A percentile compares a stretch with the other conserved stretches of the same genome.
Conservation (phyloP, 768 basidiomycete species). For the Bullera alba region DNA sequence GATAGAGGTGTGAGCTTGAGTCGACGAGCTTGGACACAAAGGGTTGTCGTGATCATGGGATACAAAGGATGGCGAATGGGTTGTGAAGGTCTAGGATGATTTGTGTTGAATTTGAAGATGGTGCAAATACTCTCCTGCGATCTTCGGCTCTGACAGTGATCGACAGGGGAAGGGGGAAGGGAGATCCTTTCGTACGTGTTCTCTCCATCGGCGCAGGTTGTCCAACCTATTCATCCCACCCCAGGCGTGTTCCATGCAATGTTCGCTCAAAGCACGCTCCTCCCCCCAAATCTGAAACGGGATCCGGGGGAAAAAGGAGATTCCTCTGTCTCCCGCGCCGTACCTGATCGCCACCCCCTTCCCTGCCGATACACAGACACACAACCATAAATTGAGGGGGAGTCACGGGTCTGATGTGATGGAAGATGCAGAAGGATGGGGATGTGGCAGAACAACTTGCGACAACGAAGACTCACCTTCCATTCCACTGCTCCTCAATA, state of each 20-base stretch:
- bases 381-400: not conserved
- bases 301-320: too few species aligned
- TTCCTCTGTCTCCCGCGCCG: not conserved
- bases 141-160: too few species aligned
- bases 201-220: too few species aligned
- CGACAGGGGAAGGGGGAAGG: not conserved
- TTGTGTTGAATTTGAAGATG: too few species aligned
- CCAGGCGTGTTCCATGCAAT: too few species aligned
- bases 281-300: too few species aligned
- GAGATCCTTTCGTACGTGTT: not conserved
- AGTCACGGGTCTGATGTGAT: not conserved
- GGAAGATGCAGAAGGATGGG: not conserved
- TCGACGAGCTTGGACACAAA: not conserved
- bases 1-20: slow-evolving; percentile 1
- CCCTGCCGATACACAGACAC: not conserved
- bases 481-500: slow-evolving; percentile 32
- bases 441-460: not conserved
- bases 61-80: slow-evolving; percentile 1
- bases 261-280: too few species aligned
- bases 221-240: too few species aligned
- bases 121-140: too few species aligned
- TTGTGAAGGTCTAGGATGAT: not conserved
- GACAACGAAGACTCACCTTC: slow-evolving; percentile 34
- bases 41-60: not conserved
- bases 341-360: not conserved